Evolutionary conservation across 2,329 filamentous ascomycete genomes (phyloP), one percentile per base, ranked within the genome.

Genomic region (Podosphaera xanthii): DNA sequence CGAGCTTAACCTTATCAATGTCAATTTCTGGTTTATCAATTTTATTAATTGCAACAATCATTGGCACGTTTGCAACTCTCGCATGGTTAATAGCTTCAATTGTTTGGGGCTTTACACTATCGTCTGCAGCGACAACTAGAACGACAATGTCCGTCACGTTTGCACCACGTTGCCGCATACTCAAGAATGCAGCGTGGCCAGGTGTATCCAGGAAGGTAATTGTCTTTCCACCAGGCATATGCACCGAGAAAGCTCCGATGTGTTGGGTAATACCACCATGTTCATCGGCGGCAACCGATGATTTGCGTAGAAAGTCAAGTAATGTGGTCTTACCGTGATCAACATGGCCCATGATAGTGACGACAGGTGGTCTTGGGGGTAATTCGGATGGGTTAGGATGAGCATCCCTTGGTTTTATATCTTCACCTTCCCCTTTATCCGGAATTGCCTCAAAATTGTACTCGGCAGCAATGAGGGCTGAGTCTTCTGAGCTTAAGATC

Each of bases 331-430:
- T 98, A 59, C 92, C 92, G 70, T 98, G 92, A 69, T 98, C 94
- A 65, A 98, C 92, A 64, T 98, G 92, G 2, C 92, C 92, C 94
- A 98, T 98, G 67, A 98, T 98, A 0, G 94, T 97, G 46, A 98
- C 90, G 42, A 98, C 88, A 0, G 92, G 94, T 6, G 92, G 91
- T 14, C 94, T 81, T 40, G 75, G 71, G 1, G 89, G 88, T 6
- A 96, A 71, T 12, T 71, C 65, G 0, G 84, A 80, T 56, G 75
- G 77, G 69, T 91, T 87, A 66, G 82, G 82, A 7, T 81, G 79
- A 34, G 77, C 73, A 1, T 88, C 83, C 9, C 83, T 79, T 33
- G 86, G 77, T 62, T 77, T 78, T 46, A 98, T 72, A 69, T 98
- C 91, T 52, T 81, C 75, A 1, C 73, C 70, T 54, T 84, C 81